Evolutionary conservation across 345 rosid genomes (phyloP).

Genomic region (Hibiscus trionum): DNA sequence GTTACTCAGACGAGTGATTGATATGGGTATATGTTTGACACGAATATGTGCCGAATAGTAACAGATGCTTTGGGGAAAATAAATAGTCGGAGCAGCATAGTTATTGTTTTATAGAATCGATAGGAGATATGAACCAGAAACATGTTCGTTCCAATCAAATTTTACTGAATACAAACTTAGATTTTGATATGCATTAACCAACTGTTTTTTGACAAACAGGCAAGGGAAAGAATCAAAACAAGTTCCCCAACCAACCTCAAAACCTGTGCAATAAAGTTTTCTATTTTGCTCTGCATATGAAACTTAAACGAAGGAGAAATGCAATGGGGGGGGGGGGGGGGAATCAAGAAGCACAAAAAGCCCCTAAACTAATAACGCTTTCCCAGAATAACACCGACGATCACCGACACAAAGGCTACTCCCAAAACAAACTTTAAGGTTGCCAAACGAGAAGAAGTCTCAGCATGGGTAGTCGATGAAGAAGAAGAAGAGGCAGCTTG

Average conservation of each 20-base stretch:
- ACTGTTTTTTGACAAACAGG: neutral
- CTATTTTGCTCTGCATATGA: neutral
- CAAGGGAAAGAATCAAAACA: conserved; percentile 7
- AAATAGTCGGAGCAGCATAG: neutral
- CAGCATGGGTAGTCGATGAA: conserved; percentile 28
- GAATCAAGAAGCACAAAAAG: neutral
- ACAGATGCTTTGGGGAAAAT: neutral
- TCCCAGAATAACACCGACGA: conserved; percentile 74
- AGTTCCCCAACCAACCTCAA: neutral
- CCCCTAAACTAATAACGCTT: conserved; percentile 48
- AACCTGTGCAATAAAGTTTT: neutral
- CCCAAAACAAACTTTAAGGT: conserved; percentile 46
- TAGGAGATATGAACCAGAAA: neutral
- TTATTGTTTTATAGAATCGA: neutral
- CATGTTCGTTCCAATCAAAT: neutral
- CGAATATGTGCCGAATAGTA: no score
- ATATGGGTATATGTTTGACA: neutral
- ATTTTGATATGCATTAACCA: neutral
- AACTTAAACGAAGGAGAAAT: neutral
- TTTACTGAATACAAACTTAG: conserved; percentile 5
- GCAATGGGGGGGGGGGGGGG: neutral
- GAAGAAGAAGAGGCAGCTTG: conserved; percentile 30
- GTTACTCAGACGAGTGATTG: neutral
- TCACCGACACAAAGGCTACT: conserved; percentile 62
- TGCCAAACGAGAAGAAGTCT: conserved; percentile 28